Base-by-base conservation (phyloP, 2,329 filamentous ascomycete genomes). In the Fusarium oligoseptatum region DNA sequence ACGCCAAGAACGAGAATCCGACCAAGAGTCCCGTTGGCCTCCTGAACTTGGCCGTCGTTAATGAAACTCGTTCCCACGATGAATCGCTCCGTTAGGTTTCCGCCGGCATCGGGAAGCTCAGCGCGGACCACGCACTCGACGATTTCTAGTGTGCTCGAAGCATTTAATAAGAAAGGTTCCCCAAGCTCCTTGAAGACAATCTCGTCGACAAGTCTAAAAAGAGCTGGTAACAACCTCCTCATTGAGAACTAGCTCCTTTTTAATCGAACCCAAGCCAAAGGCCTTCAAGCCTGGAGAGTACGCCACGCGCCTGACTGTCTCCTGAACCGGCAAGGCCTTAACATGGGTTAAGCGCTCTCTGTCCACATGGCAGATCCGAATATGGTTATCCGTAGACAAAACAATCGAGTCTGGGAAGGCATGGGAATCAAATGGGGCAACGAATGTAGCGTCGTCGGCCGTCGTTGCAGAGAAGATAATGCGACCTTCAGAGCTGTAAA, bases 381-480 rank as follows among this genome's bases (percentile, higher is more conserved):
- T 85, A 70, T 95, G 92, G 17, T 88, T 86, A 15, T 91, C 88
- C 0, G 94, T 96, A 3, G 95, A 95, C 45, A 99, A 89, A 1
- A 94, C 91, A 52, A 98, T 92, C 0, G 94, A 93, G 32, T 89
- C 89, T 0, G 95, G 95, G 79, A 94, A 99, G 2, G 93, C 93
- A 76, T 92, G 91, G 0, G 93, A 88, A 81, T 98, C 90, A 79
- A 99, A 97, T 0, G 93, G 89, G 70, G 94, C 97, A 7, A 98
- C 92, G 57, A 91, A 92, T 1, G 92, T 92, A 1, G 95, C 94
- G 72, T 95, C 92, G 71, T 98, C 94, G 3, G 95, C 95, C 14
- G 96, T 98, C 2, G 98, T 94, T 2, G 97, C 95, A 6, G 95
- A 98, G 84, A 97, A 99, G 1, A 98, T 91, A 45, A 98, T 93